phyloP scores from a whole-genome alignment of 2,329 filamentous ascomycete genomes.

The Alternaria atra region DNA sequence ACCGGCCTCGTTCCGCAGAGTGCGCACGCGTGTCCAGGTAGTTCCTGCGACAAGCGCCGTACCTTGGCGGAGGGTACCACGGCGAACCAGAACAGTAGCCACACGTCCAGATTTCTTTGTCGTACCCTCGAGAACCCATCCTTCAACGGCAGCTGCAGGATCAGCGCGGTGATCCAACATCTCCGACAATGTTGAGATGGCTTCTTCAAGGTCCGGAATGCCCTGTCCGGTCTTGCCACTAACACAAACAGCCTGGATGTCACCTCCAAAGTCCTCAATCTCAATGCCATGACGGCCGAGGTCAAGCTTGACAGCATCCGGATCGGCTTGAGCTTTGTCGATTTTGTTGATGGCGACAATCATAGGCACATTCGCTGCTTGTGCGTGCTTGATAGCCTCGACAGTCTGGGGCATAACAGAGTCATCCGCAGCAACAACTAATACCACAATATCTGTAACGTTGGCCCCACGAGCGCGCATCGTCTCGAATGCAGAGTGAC shows the following conservation, averaged over 20 bases:
- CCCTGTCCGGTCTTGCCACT: slow-evolving; percentile 93
- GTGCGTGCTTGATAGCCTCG: slow-evolving; percentile 94
- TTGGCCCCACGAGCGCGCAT: slow-evolving; percentile 97
- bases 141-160: slow-evolving; percentile 78
- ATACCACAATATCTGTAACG: slow-evolving; percentile 94
- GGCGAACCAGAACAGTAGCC: slow-evolving; percentile 87
- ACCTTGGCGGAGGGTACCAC: slow-evolving; percentile 82
- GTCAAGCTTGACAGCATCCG: slow-evolving; percentile 88
- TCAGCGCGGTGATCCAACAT: slow-evolving; percentile 91
- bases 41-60: slow-evolving; percentile 87
- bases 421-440: slow-evolving; percentile 96
- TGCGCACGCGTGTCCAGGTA: slow-evolving; percentile 87
- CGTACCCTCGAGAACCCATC: slow-evolving; percentile 91
- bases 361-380: slow-evolving; percentile 85
- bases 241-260: slow-evolving; percentile 89
- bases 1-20: slow-evolving; percentile 85
- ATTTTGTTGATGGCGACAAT: slow-evolving; percentile 99
- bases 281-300: slow-evolving; percentile 84
- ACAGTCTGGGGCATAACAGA: slow-evolving; percentile 97
- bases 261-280: slow-evolving; percentile 93
- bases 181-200: slow-evolving; percentile 83
- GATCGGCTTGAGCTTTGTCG: slow-evolving; percentile 83
- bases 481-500: slow-evolving; percentile 91
- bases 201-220: slow-evolving; percentile 92
- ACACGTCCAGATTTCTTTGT: slow-evolving; percentile 85